Evolutionary conservation across 345 rosid genomes (phyloP), one percentile per base, ranked within the genome.

Genomic region (Citrus maxima): DNA sequence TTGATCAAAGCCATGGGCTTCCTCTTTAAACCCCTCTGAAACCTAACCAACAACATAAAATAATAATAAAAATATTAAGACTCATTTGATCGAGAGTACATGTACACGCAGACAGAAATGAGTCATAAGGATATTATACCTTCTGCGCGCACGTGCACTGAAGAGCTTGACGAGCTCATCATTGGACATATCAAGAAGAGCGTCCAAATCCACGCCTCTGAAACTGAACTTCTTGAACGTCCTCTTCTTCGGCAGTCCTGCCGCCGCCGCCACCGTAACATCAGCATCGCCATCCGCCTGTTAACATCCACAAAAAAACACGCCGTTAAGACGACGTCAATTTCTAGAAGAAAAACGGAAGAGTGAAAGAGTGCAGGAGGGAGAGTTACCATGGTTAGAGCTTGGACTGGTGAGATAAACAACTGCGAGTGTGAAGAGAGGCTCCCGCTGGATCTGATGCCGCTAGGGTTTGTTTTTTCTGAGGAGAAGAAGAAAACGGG

Each of bases 121-220:
- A 12, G 35, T 18, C 5, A 63, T 27, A 3, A n/a, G 37, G 16
- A 63, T 3, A 54, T 54, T 14, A 7, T 70, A 91, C 98, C 98
- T 95, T 91, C 98, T 91, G 84, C 99, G 98, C 82, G 94, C 91
- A 66, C 99, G 93, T 35, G 99, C 85, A n/a, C 74, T 72, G 87
- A 95, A 93, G 85, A 95, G 96, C 91, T 93, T 90, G 51, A 93
- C 99, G 70, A 95, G 98, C 59, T 95, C 97, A 73, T 95, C 98
- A 6, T 97, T 92, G 65, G 95, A 89, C 98, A 95, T 95, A 78
- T 95, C 98, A 24, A 95, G 90, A 70, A 95, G 89, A 18, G 89
- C 90, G 70, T 89, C 90, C 82, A 87, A 67, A 82, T 87, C 90
- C 21, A 89, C 89, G 24, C 92, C 92, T 37, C 88, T 80, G 87